A percentile compares a stretch with the other conserved stretches of the same genome.
These are phyloP conservation scores for Rhytidiadelphus loreus DNA, from an alignment of 225 moss, liverwort and hornwort genomes.

Conservation along the genomic window DNA sequence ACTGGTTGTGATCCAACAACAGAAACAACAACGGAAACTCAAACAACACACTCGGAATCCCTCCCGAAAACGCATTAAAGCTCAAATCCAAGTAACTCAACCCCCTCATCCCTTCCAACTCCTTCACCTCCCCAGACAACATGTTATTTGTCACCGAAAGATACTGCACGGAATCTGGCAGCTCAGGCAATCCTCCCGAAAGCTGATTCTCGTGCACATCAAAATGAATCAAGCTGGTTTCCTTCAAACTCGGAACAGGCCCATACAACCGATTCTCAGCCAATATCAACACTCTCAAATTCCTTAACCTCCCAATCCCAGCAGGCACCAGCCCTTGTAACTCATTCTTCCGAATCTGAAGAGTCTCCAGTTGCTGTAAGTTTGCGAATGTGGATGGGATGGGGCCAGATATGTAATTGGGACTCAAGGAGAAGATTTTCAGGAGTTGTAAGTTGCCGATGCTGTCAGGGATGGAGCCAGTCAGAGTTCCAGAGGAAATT, in stretches of 20 bases:
- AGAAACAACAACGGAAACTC: slow-evolving; percentile 17
- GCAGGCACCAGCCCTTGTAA: slow-evolving; percentile 1
- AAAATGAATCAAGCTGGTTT: neutral
- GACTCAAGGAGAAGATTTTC: slow-evolving; percentile 1
- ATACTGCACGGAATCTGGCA: slow-evolving; percentile 17
- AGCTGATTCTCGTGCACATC: slow-evolving; percentile 23
- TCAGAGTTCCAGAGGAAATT: slow-evolving; percentile 9
- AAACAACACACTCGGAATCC: slow-evolving; percentile 25
- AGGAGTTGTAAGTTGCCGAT: slow-evolving; percentile 8
- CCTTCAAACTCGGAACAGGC: slow-evolving; percentile 4
- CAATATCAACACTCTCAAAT: slow-evolving; percentile 12
- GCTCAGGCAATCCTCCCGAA: neutral
- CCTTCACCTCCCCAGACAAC: slow-evolving; percentile 5
- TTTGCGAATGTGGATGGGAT: neutral
- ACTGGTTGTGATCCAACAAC: slow-evolving; percentile 25
- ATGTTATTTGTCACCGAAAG: slow-evolving; percentile 17
- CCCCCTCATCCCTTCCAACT: neutral
- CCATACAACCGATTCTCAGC: slow-evolving; percentile 21
- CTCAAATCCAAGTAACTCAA: slow-evolving; percentile 34
- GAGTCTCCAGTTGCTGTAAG: neutral
- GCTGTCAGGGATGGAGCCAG: neutral
- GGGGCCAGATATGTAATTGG: slow-evolving; percentile 4
- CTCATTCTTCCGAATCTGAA: slow-evolving; percentile 23
- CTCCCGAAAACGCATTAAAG: slow-evolving; percentile 18
- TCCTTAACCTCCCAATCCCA: neutral